Conservation (phyloP, 106 monocot genomes). For the Allium fistulosum region DNA sequence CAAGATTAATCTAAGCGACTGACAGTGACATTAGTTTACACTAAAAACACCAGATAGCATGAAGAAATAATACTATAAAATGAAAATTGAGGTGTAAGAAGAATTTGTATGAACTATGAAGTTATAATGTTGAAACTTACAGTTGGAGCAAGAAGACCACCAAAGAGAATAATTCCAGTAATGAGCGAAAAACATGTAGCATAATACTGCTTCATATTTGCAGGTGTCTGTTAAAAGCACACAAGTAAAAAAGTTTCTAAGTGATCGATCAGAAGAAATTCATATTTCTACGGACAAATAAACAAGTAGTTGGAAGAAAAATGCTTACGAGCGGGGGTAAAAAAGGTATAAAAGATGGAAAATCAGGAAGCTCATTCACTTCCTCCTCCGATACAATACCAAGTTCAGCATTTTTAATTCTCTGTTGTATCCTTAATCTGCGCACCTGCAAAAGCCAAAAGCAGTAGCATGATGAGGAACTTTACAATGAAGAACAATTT, state of each 20-base stretch:
- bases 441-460: slow-evolving; percentile 50
- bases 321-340: slow-evolving; percentile 77
- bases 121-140: background rate
- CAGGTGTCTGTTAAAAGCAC: slow-evolving; percentile 60
- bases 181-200: slow-evolving; percentile 81
- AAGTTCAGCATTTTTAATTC: slow-evolving; percentile 88
- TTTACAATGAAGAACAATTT: too few species aligned
- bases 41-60: background rate
- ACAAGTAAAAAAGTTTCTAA: slow-evolving; percentile 7
- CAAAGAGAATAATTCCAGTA: slow-evolving; percentile 80
- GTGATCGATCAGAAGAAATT: slow-evolving; percentile 1
- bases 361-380: slow-evolving; percentile 94
- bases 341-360: slow-evolving; percentile 99
- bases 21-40: background rate
- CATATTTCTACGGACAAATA: background rate
- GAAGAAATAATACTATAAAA: background rate
- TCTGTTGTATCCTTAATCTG: slow-evolving; percentile 94
- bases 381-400: slow-evolving; percentile 64
- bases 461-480: too few species aligned
- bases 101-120: background rate
- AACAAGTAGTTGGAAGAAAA: background rate
- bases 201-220: slow-evolving; percentile 90
- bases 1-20: background rate
- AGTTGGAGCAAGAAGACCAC: slow-evolving; percentile 94
- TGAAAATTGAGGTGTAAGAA: background rate